phyloP scores from a whole-genome alignment of 495 filamentous ascomycete species.

The Neurospora cerealis region DNA sequence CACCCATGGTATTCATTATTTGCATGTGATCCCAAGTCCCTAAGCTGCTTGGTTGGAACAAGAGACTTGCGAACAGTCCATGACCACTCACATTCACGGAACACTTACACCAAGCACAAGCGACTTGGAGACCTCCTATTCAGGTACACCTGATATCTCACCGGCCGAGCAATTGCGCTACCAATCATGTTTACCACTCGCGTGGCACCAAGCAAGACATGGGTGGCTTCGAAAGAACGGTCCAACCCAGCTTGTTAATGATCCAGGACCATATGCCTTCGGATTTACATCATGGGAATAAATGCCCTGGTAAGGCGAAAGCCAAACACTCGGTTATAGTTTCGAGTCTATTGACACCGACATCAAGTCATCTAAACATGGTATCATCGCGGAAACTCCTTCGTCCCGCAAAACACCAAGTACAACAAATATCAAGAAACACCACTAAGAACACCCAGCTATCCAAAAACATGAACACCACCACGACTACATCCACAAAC shows the following conservation, averaged over 20 bases:
- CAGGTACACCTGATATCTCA: background rate
- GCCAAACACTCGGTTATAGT: background rate
- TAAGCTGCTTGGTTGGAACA: background rate
- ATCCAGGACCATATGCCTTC: background rate
- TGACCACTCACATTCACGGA: background rate
- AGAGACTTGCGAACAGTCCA: background rate
- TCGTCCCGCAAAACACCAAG: background rate
- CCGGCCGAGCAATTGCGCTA: background rate
- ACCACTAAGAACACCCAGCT: background rate
- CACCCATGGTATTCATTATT: background rate
- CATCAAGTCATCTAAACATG: background rate
- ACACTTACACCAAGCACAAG: background rate
- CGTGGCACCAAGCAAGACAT: background rate
- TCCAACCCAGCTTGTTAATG: background rate
- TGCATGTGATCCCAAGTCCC: background rate
- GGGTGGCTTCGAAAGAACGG: background rate
- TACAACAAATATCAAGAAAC: background rate
- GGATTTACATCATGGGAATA: background rate
- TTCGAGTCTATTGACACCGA: background rate
- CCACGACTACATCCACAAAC: constrained; percentile 67
- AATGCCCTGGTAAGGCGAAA: background rate
- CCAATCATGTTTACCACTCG: background rate
- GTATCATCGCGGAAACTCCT: background rate
- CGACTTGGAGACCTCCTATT: background rate
- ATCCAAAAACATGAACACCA: background rate